These are phyloP conservation scores for Yamagishiella unicocca DNA, from an alignment of 139 green algal genomes.

Conservation along the genomic window DNA sequence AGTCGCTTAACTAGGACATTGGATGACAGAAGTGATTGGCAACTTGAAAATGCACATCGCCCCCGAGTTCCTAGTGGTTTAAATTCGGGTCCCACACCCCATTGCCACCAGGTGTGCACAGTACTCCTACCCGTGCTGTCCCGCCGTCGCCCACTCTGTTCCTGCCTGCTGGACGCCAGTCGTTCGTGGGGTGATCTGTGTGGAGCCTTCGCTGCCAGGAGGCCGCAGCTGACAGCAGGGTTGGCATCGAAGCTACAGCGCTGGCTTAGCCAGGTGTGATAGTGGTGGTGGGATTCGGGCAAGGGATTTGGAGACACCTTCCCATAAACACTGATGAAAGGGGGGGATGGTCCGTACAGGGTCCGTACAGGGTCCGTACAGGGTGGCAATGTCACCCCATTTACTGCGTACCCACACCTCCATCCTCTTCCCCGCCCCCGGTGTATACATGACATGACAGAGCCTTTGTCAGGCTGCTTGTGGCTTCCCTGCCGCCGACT, in stretches of 20 bases:
- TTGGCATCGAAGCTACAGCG: conserved; percentile 65
- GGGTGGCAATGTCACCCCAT: too few species aligned
- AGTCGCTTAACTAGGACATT: too few species aligned
- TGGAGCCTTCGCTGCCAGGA: conserved; percentile 52
- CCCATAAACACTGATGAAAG: neutral
- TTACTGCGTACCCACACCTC: neutral
- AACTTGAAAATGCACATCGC: too few species aligned
- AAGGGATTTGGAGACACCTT: neutral
- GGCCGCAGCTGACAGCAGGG: conserved; percentile 36
- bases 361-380: neutral
- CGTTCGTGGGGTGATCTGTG: conserved; percentile 71
- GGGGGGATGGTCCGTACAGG: neutral
- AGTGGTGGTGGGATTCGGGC: neutral
- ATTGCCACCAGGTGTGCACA: conserved; percentile 49
- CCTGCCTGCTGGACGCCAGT: conserved; percentile 52
- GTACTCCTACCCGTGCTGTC: conserved; percentile 74
- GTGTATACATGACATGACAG: neutral
- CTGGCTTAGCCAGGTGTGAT: conserved; percentile 43
- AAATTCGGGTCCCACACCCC: neutral
- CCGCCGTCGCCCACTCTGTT: conserved; percentile 54
- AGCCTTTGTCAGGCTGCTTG: conserved; percentile 17
- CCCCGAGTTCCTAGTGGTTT: too few species aligned
- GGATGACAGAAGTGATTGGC: too few species aligned
- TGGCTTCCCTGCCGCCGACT: neutral
- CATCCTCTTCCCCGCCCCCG: neutral